Evolutionary conservation across 495 filamentous ascomycete genomes (phyloP).

Genomic region (Evansstolkia leycettana): DNA sequence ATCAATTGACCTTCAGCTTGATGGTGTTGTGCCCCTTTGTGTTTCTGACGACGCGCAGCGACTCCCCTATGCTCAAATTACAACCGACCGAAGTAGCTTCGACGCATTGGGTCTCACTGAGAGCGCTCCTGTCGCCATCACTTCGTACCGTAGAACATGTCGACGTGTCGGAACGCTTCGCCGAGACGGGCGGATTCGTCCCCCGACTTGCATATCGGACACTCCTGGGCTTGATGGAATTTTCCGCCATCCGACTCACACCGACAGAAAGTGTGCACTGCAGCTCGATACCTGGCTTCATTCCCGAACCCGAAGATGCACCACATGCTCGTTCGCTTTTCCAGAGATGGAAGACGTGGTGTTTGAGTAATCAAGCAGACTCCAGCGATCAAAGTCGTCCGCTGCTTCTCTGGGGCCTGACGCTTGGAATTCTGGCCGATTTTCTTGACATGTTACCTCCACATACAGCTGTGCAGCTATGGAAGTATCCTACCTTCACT

Average conservation of each 20-base stretch:
- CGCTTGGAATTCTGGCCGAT: slow-evolving; percentile 59
- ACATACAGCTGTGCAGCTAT: slow-evolving; percentile 47
- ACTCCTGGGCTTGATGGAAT: slow-evolving; percentile 57
- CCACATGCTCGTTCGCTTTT: slow-evolving; percentile 6
- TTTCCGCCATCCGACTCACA: slow-evolving; percentile 53
- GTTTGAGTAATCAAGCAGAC: slow-evolving; percentile 19
- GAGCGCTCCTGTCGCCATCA: slow-evolving; percentile 48
- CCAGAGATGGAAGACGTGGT: slow-evolving; percentile 19
- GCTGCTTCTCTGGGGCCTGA: slow-evolving; percentile 65
- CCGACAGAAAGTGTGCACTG: slow-evolving; percentile 51
- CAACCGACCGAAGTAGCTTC: slow-evolving; percentile 66
- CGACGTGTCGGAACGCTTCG: slow-evolving; percentile 54
- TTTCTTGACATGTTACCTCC: slow-evolving; percentile 60
- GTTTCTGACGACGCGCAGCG: slow-evolving; percentile 47
- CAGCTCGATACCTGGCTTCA: slow-evolving; percentile 32
- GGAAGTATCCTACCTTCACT: slow-evolving; percentile 66
- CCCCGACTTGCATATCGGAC: slow-evolving; percentile 38
- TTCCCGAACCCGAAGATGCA: slow-evolving; percentile 15
- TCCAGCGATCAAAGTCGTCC: slow-evolving; percentile 25
- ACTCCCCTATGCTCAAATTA: slow-evolving; percentile 45
- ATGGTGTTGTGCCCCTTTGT: slow-evolving; percentile 74
- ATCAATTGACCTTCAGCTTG: slow-evolving; percentile 30
- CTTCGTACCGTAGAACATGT: slow-evolving; percentile 51
- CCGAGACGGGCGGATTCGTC: slow-evolving; percentile 36
- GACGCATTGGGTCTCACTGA: slow-evolving; percentile 65